Evolutionary conservation across 2,329 filamentous ascomycete genomes (phyloP).

Genomic region (Pyricularia pennisetigena): DNA sequence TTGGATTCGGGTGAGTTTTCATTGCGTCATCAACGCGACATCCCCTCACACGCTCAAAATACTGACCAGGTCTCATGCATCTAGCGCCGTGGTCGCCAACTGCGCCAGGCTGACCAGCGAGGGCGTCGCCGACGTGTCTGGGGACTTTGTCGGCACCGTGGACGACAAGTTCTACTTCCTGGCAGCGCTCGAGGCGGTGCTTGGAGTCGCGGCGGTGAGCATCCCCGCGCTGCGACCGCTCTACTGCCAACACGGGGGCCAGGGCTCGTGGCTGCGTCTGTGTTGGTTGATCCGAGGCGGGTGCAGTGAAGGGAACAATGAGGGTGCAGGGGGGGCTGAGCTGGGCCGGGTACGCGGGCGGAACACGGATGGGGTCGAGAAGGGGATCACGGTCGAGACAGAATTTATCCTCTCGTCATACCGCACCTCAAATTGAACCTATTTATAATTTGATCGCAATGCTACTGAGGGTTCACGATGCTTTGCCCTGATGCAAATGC

Average conservation of each 20-base stretch:
- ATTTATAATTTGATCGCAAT: background rate
- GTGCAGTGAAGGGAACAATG: background rate
- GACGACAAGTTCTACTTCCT: background rate
- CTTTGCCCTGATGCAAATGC: too few relatives aligned
- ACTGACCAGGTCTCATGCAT: background rate
- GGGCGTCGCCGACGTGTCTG: background rate
- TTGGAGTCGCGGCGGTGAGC: background rate
- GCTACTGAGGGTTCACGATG: too few relatives aligned
- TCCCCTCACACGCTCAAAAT: background rate
- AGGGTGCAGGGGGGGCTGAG: background rate
- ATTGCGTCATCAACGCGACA: background rate
- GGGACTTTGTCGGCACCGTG: background rate
- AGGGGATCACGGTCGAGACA: background rate
- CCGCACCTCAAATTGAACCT: background rate
- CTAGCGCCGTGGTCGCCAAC: background rate
- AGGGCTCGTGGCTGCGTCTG: background rate
- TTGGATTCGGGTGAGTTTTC: background rate
- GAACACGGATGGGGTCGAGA: background rate
- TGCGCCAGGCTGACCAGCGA: background rate
- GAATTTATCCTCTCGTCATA: background rate
- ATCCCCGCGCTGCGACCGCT: background rate
- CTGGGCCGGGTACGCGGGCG: background rate
- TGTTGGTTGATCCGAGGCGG: background rate
- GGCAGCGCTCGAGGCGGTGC: background rate
- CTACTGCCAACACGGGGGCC: background rate